phyloP scores from a whole-genome alignment of 768 basidiomycete genomes.

The Pisolithus orientalis region DNA sequence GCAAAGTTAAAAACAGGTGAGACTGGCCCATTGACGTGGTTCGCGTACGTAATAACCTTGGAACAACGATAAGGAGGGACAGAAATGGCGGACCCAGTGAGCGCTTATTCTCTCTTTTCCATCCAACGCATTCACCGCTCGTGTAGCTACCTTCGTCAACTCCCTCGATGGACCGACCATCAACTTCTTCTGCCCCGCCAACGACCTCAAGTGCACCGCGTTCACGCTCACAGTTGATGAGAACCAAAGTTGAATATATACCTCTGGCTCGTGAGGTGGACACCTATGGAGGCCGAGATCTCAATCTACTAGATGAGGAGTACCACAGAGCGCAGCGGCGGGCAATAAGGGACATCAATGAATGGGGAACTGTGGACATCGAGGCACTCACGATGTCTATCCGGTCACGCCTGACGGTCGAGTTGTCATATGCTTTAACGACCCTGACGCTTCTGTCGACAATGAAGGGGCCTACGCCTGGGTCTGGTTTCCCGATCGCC shows the following conservation, averaged over 20 bases:
- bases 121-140: constrained; percentile 9
- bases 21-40: constrained; percentile 24
- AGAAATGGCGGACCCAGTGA: constrained; percentile 48
- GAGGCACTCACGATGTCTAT: constrained; percentile 92
- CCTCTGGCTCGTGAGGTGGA: constrained; percentile 73
- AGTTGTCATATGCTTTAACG: constrained; percentile 86
- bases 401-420: constrained; percentile 75
- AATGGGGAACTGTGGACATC: constrained; percentile 87
- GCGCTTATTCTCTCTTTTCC: constrained; percentile 18
- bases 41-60: constrained; percentile 21
- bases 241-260: constrained; percentile 84
- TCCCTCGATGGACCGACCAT: constrained; percentile 12
- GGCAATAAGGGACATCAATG: constrained; percentile 64
- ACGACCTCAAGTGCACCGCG: constrained; percentile 29
- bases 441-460: constrained; percentile 78
- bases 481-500: constrained; percentile 62
- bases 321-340: constrained; percentile 45
- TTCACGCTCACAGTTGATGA: constrained; percentile 45
- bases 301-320: constrained; percentile 61
- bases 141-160: constrained; percentile 16
- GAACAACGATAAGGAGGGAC: constrained; percentile 25
- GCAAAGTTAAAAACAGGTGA: constrained; percentile 67
- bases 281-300: constrained; percentile 76
- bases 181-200: constrained; percentile 21
- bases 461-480: constrained; percentile 56